Evolutionary conservation across 75 land plant species (phyloP), one percentile per base, ranked within the genome.

Genomic region (Pseudotsuga menziesii): DNA sequence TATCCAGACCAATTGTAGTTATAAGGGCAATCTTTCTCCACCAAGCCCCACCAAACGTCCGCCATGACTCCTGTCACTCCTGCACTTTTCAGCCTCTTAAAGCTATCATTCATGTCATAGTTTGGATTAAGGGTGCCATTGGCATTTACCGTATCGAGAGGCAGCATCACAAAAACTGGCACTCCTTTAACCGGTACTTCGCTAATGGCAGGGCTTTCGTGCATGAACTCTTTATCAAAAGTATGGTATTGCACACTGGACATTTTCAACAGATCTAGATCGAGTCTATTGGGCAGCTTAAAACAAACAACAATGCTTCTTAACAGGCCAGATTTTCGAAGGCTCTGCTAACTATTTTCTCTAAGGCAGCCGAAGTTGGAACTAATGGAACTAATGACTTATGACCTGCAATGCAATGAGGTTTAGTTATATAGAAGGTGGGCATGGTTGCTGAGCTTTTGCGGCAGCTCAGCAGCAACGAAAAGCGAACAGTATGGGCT

Each of bases 31-130:
- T 89, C 94, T 76, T 83, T 87, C 85, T 93, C 96, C 32, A 89
- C 96, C 73, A 91, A 58, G 2, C 96, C 96, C 96, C 96, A 93
- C 96, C 96, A 93, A 19, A 84, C 92, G 59, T 91, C 94, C 58
- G 91, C 90, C 94, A 91, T 91, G 13, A 93, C 88, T 9, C 96
- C 96, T 52, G 89, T 91, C 35, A 89, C 94, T 5, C 96, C 96
- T 0, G 92, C 94, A 60, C 89, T 85, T 75, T 92, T 88, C 83
- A 93, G 44, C 3, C 94, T 94, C 86, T 83, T 78, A 76, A 93
- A 76, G n/a, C 96, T 88, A 12, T 91, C 94, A 61, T 89, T 86
- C 88, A 93, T 72, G 1, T 94, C 90, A 14, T 76, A 48, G 60
- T 85, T 86, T 58, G 84, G 77, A 61, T 86, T 87, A 77, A 91